These are phyloP conservation scores for Fusarium cyanostomum DNA, from an alignment of 2,329 filamentous ascomycete species.

Conservation along the genomic window DNA sequence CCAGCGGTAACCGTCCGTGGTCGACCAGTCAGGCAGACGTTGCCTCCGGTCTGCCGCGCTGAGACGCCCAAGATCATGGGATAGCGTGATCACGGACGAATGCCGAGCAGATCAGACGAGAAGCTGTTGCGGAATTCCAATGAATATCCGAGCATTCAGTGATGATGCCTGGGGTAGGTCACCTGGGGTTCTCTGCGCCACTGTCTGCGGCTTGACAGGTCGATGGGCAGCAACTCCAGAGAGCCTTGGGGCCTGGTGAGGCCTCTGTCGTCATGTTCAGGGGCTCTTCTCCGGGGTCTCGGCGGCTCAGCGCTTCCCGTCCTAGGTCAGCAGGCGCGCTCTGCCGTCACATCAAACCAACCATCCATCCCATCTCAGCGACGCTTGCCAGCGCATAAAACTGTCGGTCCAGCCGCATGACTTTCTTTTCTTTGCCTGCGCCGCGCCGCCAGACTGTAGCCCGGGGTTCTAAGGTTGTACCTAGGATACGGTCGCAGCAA, in stretches of 20 bases:
- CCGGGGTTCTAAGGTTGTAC: slow-evolving; percentile 7
- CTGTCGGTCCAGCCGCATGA: slow-evolving; percentile 38
- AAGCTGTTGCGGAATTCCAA: slow-evolving; percentile 18
- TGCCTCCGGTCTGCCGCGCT: slow-evolving; percentile 23
- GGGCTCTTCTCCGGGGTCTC: slow-evolving; percentile 34
- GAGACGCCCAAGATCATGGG: slow-evolving; percentile 34
- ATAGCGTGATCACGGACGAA: slow-evolving; percentile 38
- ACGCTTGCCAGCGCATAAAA: slow-evolving; percentile 43
- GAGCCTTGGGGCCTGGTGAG: slow-evolving; percentile 35
- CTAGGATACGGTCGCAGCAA: neutral
- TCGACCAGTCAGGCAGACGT: slow-evolving; percentile 19
- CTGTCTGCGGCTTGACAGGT: slow-evolving; percentile 8
- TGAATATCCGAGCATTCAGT: slow-evolving; percentile 34
- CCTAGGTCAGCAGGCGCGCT: slow-evolving; percentile 38
- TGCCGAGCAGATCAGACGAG: slow-evolving; percentile 41
- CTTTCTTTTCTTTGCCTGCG: slow-evolving; percentile 32
- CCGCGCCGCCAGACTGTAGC: slow-evolving; percentile 6
- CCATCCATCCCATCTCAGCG: slow-evolving; percentile 23
- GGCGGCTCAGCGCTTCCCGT: slow-evolving; percentile 35
- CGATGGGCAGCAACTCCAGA: slow-evolving; percentile 5
- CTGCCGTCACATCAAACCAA: slow-evolving; percentile 31
- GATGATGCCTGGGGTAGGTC: slow-evolving; percentile 35
- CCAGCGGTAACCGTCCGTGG: slow-evolving; percentile 17
- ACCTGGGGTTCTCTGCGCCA: slow-evolving; percentile 27
- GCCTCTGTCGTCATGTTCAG: slow-evolving; percentile 39